Percentiles rank a stretch among this genome's conserved stretches.
phyloP scores from a whole-genome alignment of 2,329 filamentous ascomycete species.

The Xylogone sp. region DNA sequence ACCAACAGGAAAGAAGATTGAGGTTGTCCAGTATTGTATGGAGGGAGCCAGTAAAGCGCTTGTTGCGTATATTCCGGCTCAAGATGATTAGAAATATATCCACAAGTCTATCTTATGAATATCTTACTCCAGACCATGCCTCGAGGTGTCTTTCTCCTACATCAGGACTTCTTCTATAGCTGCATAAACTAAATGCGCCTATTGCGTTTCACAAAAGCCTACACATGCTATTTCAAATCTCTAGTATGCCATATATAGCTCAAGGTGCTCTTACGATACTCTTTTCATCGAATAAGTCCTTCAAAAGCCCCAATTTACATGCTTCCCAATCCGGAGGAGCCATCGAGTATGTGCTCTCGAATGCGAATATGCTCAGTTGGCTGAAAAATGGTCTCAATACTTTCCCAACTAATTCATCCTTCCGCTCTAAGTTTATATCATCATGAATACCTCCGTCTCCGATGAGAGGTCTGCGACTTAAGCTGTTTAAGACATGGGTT shows the following conservation, averaged over 20 bases:
- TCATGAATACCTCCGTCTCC: slow-evolving; percentile 45
- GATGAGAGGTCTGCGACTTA: slow-evolving; percentile 35
- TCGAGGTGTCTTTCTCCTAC: neutral
- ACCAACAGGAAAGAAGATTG: slow-evolving; percentile 51
- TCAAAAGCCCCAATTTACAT: slow-evolving; percentile 62
- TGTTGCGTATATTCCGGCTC: slow-evolving; percentile 56
- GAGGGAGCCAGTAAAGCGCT: slow-evolving; percentile 82
- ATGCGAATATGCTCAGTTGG: slow-evolving; percentile 87
- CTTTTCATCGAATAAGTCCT: slow-evolving; percentile 76
- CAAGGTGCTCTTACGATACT: slow-evolving; percentile 55
- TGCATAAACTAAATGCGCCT: neutral
- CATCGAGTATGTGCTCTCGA: slow-evolving; percentile 91
- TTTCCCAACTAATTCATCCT: slow-evolving; percentile 68
- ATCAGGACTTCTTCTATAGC: neutral
- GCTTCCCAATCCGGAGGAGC: slow-evolving; percentile 60
- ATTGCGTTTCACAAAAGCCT: neutral
- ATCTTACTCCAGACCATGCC: neutral
- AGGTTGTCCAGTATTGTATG: slow-evolving; percentile 88
- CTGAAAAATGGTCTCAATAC: slow-evolving; percentile 86
- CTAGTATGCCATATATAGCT: neutral
- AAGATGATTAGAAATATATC: neutral
- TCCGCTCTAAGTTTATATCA: slow-evolving; percentile 53
- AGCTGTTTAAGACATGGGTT: slow-evolving; percentile 17
- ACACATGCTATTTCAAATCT: neutral
- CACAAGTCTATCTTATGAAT: neutral